Evolutionary conservation across 805 yeast genomes (phyloP), one percentile per base, ranked within the genome.

Genomic region (Pichia nakasei): DNA sequence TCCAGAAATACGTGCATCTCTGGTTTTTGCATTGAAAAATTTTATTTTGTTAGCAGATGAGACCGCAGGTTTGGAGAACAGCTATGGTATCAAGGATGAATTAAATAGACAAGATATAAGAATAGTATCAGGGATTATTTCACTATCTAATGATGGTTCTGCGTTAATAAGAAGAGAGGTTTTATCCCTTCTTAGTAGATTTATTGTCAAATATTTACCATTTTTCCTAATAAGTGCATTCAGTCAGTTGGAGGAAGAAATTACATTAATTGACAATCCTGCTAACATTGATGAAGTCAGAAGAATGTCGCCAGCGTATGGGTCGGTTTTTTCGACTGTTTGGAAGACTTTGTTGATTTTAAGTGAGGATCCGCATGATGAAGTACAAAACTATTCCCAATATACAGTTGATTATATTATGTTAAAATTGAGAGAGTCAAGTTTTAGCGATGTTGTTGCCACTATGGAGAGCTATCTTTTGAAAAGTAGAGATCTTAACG

Each of bases 1-100:
- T 38, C 96, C 97, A 0, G 98, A 93, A 60, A 95, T 93, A 1
- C 70, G 97, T 44, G 83, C 96, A 0, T 85, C 97, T 0, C 76
- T 86, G 4, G 65, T 93, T 12, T 66, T 79, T 29, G 84, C 95
- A 0, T 65, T 91, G 39, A 76, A 87, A 4, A 75, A 80, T 33
- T 86, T 80, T 55, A 61, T 60, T 37, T 34, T 54, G 1, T 19
- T 84, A 31, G 76, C 81, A 4, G 77, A 70, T 29, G 58, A 60
- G 5, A 61, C 65, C 2, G 75, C 68, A 6, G 59, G 64, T 6
- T 33, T 37, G 2, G 53, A 49, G n/a, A 69, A 66, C 4, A 47
- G 41, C 24, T 52, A 45, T 42, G 38, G 44, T 13, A 38, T 55
- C 3, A 48, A 48, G 20, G 63, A 59, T 42, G 83, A 76, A 49